A percentile compares a stretch with the other conserved stretches of the same genome.
Evolutionary conservation across 805 yeast genomes (phyloP).

Genomic region (Metschnikowia cubensis): DNA sequence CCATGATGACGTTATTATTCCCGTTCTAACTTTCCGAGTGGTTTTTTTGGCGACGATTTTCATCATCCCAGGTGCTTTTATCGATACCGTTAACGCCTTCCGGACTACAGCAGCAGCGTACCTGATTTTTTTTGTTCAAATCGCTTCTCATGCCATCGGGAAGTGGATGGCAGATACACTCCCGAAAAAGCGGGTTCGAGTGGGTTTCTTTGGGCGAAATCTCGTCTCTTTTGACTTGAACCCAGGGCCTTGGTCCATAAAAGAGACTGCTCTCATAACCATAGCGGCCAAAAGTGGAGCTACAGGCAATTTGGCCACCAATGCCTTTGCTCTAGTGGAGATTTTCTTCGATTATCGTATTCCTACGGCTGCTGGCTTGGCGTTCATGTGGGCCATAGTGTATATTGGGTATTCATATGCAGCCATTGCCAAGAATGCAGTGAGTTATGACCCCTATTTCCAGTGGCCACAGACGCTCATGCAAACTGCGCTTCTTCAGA

Average conservation of each 20-base stretch:
- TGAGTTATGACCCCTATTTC: constrained; percentile 47
- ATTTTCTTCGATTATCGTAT: constrained; percentile 38
- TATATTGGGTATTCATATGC: constrained; percentile 53
- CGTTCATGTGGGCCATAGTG: constrained; percentile 50
- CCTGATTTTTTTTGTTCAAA: constrained; percentile 50
- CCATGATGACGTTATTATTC: constrained; percentile 37
- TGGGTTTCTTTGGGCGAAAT: constrained; percentile 13
- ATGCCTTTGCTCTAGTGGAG: constrained; percentile 45
- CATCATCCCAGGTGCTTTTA: constrained; percentile 40
- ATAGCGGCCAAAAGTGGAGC: constrained; percentile 51
- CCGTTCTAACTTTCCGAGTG: constrained; percentile 36
- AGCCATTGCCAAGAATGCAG: constrained; percentile 44
- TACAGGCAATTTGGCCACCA: constrained; percentile 49
- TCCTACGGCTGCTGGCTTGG: constrained; percentile 29
- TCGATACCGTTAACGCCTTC: constrained; percentile 40
- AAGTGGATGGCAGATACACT: constrained; percentile 40
- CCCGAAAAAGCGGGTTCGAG: constrained; percentile 28
- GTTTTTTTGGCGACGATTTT: constrained; percentile 31
- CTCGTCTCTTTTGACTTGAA: constrained; percentile 29
- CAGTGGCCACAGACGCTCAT: constrained; percentile 48
- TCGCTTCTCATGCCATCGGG: constrained; percentile 46
- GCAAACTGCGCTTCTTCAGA: constrained; percentile 38
- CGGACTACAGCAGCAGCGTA: constrained; percentile 47
- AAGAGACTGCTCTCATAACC: constrained; percentile 50
- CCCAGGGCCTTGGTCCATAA: constrained; percentile 56